A percentile compares a stretch with the other conserved stretches of the same genome.
Evolutionary conservation across 78 protist genomes (phyloP).

Genomic region (Dictyostelium capitatum): DNA sequence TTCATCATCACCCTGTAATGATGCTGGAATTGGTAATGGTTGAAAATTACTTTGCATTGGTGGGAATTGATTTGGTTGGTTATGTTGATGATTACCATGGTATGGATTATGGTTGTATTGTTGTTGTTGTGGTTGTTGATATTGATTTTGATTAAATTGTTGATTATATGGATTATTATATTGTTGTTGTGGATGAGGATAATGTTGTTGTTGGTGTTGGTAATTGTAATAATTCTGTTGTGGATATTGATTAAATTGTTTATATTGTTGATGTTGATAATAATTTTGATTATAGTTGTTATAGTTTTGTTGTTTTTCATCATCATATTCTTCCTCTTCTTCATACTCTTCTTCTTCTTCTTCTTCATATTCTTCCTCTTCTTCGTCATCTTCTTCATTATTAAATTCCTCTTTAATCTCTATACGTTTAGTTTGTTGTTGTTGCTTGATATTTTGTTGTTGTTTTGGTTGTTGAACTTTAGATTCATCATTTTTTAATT

Average conservation of each 20-base stretch:
- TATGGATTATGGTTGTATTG: not conserved
- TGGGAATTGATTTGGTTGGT: not conserved
- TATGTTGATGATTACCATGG: not conserved
- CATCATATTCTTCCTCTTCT: not conserved
- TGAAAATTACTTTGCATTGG: constrained; percentile 24
- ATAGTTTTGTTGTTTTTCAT: not conserved
- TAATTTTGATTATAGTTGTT: not conserved
- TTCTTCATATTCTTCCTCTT: not conserved
- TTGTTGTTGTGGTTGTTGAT: not conserved
- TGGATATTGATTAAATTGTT: not conserved
- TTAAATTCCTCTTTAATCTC: not conserved
- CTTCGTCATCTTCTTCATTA: not conserved
- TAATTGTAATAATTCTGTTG: not conserved
- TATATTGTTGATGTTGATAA: not conserved
- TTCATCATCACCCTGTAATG: not conserved
- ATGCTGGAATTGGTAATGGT: constrained; percentile 28
- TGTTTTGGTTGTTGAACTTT: not conserved
- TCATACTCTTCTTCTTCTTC: not conserved
- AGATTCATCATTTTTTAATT: no score
- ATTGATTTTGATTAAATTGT: not conserved
- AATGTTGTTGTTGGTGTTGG: not conserved
- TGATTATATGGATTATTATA: no score
- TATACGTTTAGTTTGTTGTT: not conserved
- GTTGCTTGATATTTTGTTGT: not conserved
- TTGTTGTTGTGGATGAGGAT: constrained; percentile 29